These are phyloP conservation scores for Agapanthus africanus DNA, from an alignment of 106 monocot genomes.

Conservation along the genomic window DNA sequence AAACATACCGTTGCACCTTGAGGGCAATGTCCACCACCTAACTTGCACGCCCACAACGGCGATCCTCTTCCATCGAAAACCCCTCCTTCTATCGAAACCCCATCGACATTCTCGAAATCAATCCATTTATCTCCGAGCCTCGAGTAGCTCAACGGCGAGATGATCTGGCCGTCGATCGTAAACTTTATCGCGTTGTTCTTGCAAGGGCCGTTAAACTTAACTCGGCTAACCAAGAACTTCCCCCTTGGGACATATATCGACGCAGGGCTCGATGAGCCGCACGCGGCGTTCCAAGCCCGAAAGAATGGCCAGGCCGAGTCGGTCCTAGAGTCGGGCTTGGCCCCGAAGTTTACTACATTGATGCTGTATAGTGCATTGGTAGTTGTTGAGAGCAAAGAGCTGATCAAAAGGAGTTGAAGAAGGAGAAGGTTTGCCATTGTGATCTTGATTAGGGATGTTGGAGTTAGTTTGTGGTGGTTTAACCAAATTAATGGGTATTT, in stretches of 20 bases:
- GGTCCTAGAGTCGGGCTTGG: slow-evolving; percentile 8
- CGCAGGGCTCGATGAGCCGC: slow-evolving; percentile 9
- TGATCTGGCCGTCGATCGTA: slow-evolving; percentile 27
- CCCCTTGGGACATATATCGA: slow-evolving; percentile 20
- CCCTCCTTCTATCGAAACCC: slow-evolving; percentile 40
- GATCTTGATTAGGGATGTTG: too few relatives aligned
- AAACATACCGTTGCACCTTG: slow-evolving; percentile 29
- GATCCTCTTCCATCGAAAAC: slow-evolving; percentile 38
- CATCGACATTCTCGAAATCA: slow-evolving; percentile 19
- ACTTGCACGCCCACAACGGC: slow-evolving; percentile 39
- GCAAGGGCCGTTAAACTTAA: slow-evolving; percentile 42
- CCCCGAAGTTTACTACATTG: slow-evolving; percentile 13
- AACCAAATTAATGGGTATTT: too few relatives aligned
- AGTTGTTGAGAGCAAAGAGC: background rate
- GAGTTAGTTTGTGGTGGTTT: too few relatives aligned
- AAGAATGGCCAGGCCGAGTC: slow-evolving; percentile 26
- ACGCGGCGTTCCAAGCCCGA: slow-evolving; percentile 29
- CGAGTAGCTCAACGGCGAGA: slow-evolving; percentile 14
- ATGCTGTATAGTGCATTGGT: slow-evolving; percentile 17
- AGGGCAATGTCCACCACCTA: slow-evolving; percentile 12
- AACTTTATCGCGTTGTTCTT: slow-evolving; percentile 18
- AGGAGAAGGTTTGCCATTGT: background rate
- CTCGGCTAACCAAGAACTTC: slow-evolving; percentile 19
- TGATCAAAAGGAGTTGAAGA: background rate
- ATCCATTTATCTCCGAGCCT: slow-evolving; percentile 24